A percentile compares a stretch with the other conserved stretches of the same genome.
phyloP scores from a whole-genome alignment of 805 yeast species.

The Wickerhamomyces silvicola region DNA sequence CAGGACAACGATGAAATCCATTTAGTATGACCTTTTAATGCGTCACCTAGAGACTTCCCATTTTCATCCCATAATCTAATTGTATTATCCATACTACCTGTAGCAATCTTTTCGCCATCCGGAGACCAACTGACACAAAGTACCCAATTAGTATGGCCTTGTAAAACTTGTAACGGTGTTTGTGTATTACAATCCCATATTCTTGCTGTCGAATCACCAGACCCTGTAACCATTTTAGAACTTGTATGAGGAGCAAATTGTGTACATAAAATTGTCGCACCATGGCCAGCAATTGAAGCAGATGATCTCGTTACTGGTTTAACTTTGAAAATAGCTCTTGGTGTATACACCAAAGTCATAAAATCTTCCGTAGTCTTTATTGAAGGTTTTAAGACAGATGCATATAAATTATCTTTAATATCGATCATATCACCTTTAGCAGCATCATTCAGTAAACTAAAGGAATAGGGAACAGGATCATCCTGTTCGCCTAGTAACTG shows the following conservation, averaged over 20 bases:
- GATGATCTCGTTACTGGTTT: conserved; percentile 85
- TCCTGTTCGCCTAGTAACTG: conserved; percentile 63
- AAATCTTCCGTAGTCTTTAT: conserved; percentile 88
- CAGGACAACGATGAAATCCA: conserved; percentile 88
- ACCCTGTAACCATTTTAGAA: conserved; percentile 84
- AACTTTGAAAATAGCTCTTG: conserved; percentile 92
- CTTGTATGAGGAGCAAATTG: conserved; percentile 91
- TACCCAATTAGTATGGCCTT: conserved; percentile 93
- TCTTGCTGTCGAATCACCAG: conserved; percentile 94
- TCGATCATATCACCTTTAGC: conserved; percentile 48
- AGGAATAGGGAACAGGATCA: conserved; percentile 79
- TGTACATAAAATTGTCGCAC: conserved; percentile 85
- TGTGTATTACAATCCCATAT: conserved; percentile 96
- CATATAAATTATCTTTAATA: conserved; percentile 69
- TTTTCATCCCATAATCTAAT: conserved; percentile 79
- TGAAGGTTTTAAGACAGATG: conserved; percentile 80
- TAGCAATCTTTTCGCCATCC: conserved; percentile 83
- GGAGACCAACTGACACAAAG: conserved; percentile 89
- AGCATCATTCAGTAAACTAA: conserved; percentile 54
- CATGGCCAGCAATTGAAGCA: conserved; percentile 93
- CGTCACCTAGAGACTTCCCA: conserved; percentile 69
- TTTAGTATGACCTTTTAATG: conserved; percentile 76
- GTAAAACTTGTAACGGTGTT: conserved; percentile 74
- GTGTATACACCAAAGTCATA: conserved; percentile 84
- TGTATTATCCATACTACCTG: conserved; percentile 93